Evolutionary conservation across 1,284 basidiomycete genomes (phyloP), one percentile per base, ranked within the genome.

Genomic region (Rhodotorula mucilaginosa): DNA sequence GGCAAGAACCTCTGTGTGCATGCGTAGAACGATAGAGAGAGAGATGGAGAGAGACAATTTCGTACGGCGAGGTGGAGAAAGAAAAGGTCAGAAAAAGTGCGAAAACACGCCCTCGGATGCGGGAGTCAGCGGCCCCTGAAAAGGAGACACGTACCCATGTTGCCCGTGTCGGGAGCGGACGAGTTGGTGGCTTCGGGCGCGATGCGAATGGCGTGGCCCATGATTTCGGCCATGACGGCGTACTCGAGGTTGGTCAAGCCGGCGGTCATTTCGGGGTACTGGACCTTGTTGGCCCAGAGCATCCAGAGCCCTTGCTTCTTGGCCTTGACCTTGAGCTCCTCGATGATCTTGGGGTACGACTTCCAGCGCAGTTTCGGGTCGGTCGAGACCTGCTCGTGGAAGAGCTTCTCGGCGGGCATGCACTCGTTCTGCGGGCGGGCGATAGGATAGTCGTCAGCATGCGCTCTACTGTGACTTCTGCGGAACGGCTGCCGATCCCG

Each of bases 161-260:
- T 58, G 57, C 52, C 64, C 26, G 78, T 79, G 65, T 79, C 78
- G 64, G 63, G 72, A n/a, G 60, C 62, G 60, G 71, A 71, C 69
- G 75, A 76, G 70, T 80, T 78, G 62, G 75, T 76, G n/a, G 75
- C 77, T 66, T 78, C 74, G 57, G 78, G 78, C n/a, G 78, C 79
- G 48, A 79, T 49, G 29, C 66, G 54, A n/a, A 67, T 68, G 44
- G 67, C 69, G 49, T 93, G 87, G 18, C 95, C 96, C 77, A 97
- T 88, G 71, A 98, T 83, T 82, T 99, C 96, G 56, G 94, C 94
- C 88, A 98, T 96, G 56, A 97, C 90, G 61, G 91, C 93, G 82
- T 99, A 99, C 90, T 98, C 95, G 67, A 99, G 85, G 82, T 98
- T 98, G 44, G 89, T 90, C 76, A 98, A 84, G 21, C 90, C 89